phyloP scores from a whole-genome alignment of 2,329 filamentous ascomycete species.

The Aspergillus sp. region DNA sequence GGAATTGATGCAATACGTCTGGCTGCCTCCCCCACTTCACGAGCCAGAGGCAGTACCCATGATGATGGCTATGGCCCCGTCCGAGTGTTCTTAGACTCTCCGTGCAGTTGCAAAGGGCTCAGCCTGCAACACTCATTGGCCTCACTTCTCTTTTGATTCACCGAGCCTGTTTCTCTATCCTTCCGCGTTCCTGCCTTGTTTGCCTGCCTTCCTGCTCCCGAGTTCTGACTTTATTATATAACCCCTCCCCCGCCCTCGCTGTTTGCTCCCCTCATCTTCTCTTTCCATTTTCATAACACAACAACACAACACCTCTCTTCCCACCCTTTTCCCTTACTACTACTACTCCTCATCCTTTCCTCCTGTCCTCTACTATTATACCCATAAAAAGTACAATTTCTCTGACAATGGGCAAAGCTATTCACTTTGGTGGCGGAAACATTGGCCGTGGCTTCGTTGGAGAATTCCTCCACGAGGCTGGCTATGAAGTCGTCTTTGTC shows the following conservation, averaged over 20 bases:
- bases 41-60: background rate
- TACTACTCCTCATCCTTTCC: slow-evolving; percentile 1
- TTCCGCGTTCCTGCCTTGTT: slow-evolving; percentile 14
- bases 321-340: slow-evolving; percentile 14
- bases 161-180: slow-evolving; percentile 15
- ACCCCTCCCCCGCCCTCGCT: slow-evolving; percentile 10
- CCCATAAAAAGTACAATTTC: background rate
- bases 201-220: slow-evolving; percentile 6
- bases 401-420: slow-evolving; percentile 60
- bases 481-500: slow-evolving; percentile 94
- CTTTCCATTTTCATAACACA: slow-evolving; percentile 6
- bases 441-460: slow-evolving; percentile 87
- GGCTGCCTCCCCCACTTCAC: slow-evolving; percentile 5
- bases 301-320: background rate
- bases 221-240: slow-evolving; percentile 12
- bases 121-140: slow-evolving; percentile 8
- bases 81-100: slow-evolving; percentile 3
- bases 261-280: background rate
- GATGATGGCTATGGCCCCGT: slow-evolving; percentile 9
- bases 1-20: slow-evolving; percentile 8
- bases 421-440: slow-evolving; percentile 86
- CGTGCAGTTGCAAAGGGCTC: slow-evolving; percentile 3
- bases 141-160: slow-evolving; percentile 18
- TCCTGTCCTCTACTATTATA: slow-evolving; percentile 8
- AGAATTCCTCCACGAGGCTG: slow-evolving; percentile 91